phyloP scores from a whole-genome alignment of 345 rosid species.

The Jatropha curcas region DNA sequence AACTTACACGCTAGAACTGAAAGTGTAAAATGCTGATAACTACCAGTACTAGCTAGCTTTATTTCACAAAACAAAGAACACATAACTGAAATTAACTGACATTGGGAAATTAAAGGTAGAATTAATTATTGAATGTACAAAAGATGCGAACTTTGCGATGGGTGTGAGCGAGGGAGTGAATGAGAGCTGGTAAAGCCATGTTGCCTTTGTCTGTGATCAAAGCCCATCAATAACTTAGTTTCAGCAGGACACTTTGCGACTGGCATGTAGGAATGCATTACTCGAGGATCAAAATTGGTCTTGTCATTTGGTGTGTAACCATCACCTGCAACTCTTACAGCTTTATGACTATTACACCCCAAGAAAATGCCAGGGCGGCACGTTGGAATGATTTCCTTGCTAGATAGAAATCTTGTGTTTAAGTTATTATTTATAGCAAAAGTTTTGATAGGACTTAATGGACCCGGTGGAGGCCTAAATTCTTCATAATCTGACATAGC shows the following conservation, averaged over 20 bases:
- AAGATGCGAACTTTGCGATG: conserved; percentile 33
- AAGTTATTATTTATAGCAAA: conserved; percentile 25
- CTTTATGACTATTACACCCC: conserved; percentile 76
- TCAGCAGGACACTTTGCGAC: conserved; percentile 48
- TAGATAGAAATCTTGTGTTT: conserved; percentile 21
- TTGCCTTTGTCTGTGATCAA: conserved; percentile 34
- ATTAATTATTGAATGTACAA: conserved; percentile 37
- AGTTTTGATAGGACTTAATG: conserved; percentile 32
- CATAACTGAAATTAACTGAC: neutral
- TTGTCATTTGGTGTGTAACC: conserved; percentile 39
- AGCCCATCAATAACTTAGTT: conserved; percentile 31
- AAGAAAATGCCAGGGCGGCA: conserved; percentile 41
- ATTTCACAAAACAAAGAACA: neutral
- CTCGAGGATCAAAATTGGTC: conserved; percentile 27
- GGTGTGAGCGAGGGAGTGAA: conserved; percentile 37
- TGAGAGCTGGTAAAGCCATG: conserved; percentile 29
- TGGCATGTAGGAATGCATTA: conserved; percentile 29
- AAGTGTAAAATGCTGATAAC: no score
- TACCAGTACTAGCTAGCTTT: neutral
- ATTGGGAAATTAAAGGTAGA: neutral
- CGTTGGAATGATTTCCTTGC: conserved; percentile 33
- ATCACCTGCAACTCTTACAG: conserved; percentile 62
- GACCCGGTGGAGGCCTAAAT: conserved; percentile 30
- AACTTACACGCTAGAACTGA: no score
- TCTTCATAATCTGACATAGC: conserved; percentile 61